Evolutionary conservation across 1,284 basidiomycete species (phyloP).

Genomic region (Microbotryum violaceum): DNA sequence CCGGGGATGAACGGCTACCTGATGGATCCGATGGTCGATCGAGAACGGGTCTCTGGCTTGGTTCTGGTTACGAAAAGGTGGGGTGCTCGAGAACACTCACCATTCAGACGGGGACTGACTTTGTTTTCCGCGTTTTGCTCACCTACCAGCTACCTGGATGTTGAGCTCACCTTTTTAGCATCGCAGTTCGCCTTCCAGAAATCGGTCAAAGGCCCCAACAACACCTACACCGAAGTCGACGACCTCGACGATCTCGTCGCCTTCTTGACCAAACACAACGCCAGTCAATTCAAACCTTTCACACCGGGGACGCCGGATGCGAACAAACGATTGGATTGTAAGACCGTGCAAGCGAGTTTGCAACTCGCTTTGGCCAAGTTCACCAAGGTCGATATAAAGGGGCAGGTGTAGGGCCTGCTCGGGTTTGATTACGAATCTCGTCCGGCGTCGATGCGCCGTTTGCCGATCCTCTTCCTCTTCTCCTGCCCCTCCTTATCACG

Average conservation of each 20-base stretch:
- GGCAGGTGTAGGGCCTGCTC: constrained; percentile 40
- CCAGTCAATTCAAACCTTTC: constrained; percentile 31
- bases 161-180: constrained; percentile 69
- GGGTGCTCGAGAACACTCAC: constrained; percentile 40
- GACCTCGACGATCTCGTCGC: constrained; percentile 10
- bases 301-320: constrained; percentile 27
- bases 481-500: no score
- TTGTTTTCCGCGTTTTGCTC: constrained; percentile 14
- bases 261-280: constrained; percentile 19
- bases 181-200: constrained; percentile 74
- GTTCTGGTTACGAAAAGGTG: constrained; percentile 87
- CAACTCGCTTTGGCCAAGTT: constrained; percentile 44
- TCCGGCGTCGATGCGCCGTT: no score
- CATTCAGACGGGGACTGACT: background rate
- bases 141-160: constrained; percentile 59
- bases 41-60: constrained; percentile 80
- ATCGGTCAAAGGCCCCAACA: constrained; percentile 52
- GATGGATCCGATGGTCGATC: constrained; percentile 95
- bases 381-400: constrained; percentile 50
- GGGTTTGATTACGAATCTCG: no score
- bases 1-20: constrained; percentile 98
- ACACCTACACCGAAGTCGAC: constrained; percentile 3
- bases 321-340: constrained; percentile 45
- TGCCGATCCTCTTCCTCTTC: no score
- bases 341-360: constrained; percentile 44